These are phyloP conservation scores for Chenopodium quinoa DNA, from an alignment of 148 eudicot genomes.

Conservation along the genomic window DNA sequence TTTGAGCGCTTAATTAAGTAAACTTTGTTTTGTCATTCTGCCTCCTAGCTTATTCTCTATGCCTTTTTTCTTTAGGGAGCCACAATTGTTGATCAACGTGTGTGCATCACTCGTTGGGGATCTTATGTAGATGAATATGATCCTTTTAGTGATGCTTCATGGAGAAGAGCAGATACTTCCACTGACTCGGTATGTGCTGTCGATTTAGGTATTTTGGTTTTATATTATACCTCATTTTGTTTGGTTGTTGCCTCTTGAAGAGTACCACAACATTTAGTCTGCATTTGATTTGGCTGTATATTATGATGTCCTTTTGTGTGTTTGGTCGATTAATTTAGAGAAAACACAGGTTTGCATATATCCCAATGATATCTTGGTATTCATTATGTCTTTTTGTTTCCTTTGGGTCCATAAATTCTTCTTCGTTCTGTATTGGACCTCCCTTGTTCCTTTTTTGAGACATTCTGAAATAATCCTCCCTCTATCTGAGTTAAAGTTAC, in stretches of 20 bases:
- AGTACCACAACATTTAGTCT: not conserved
- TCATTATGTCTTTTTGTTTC: not conserved
- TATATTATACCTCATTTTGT: not conserved
- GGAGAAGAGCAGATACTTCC: conserved; percentile 49
- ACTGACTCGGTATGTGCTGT: conserved; percentile 39
- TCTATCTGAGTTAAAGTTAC: too few species aligned
- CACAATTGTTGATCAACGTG: conserved; percentile 69
- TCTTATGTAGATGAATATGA: conserved; percentile 57
- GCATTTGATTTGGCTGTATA: not conserved
- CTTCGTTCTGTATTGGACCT: too few species aligned
- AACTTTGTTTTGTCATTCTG: not conserved
- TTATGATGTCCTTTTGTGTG: not conserved
- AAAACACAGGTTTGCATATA: not conserved
- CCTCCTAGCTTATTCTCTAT: not conserved
- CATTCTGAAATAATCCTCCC: too few species aligned
- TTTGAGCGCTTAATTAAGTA: not conserved
- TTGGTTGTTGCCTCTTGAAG: not conserved
- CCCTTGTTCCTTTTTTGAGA: too few species aligned
- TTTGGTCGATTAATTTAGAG: not conserved
- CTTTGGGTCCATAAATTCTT: not conserved
- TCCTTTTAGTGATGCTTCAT: conserved; percentile 57
- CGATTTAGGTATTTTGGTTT: not conserved
- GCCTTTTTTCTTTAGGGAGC: conserved; percentile 52
- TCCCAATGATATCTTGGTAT: not conserved
- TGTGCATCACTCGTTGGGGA: conserved; percentile 84